Percentiles rank a stretch among this genome's conserved stretches.
These are phyloP conservation scores for Tremella fuciformis DNA, from an alignment of 768 basidiomycete species.

Conservation along the genomic window DNA sequence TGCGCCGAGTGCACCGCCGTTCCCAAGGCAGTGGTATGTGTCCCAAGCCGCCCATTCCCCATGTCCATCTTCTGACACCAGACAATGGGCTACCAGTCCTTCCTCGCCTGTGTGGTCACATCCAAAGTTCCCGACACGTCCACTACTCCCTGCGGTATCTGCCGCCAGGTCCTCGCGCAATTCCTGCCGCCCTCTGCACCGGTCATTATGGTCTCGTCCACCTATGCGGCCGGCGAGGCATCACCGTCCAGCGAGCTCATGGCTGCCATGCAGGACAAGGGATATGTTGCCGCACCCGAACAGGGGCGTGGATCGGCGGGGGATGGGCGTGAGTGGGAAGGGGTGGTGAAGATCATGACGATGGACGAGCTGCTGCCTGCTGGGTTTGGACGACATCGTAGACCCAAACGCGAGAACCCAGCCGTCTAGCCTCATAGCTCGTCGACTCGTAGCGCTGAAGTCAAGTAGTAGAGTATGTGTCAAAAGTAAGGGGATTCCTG, in stretches of 20 bases:
- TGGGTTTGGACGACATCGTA: conserved; percentile 76
- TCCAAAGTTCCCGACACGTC: conserved; percentile 56
- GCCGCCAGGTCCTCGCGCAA: conserved; percentile 68
- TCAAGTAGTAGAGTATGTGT: no score
- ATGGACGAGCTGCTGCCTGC: conserved; percentile 72
- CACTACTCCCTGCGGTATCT: conserved; percentile 87
- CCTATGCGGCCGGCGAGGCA: conserved; percentile 21
- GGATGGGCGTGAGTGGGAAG: conserved; percentile 57
- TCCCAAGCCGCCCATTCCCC: background rate
- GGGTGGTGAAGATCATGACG: conserved; percentile 55
- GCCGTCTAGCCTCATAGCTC: no score
- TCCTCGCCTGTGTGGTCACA: conserved; percentile 20
- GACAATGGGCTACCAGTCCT: conserved; percentile 10
- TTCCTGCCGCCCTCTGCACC: conserved; percentile 55
- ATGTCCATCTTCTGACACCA: background rate
- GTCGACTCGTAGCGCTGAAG: no score
- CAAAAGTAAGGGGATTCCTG: no score
- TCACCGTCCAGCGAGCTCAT: conserved; percentile 49
- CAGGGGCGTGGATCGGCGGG: conserved; percentile 11
- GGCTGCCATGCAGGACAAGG: conserved; percentile 49
- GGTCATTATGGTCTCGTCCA: conserved; percentile 46
- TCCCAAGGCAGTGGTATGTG: conserved; percentile 83
- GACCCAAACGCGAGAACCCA: background rate
- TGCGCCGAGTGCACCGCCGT: conserved; percentile 94
- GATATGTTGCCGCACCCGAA: conserved; percentile 65